phyloP scores from a whole-genome alignment of 805 yeast species.

The Myxozyma monticola region DNA sequence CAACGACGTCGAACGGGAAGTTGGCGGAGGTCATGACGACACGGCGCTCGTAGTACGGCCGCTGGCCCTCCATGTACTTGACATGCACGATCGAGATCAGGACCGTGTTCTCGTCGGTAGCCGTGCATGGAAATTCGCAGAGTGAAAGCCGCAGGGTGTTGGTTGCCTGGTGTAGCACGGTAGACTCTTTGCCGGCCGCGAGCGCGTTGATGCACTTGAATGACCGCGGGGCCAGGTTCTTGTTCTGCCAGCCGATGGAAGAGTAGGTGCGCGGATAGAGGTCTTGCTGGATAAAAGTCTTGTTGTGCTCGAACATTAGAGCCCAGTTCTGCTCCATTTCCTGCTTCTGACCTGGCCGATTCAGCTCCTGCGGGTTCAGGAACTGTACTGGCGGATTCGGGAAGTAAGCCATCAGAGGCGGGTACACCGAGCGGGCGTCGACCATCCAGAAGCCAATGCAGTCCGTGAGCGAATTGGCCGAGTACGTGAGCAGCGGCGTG shows the following conservation, averaged over 20 bases:
- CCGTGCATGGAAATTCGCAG: constrained; percentile 30
- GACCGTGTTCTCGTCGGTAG: constrained; percentile 27
- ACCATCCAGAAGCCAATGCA: constrained; percentile 28
- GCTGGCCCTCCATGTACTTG: constrained; percentile 25
- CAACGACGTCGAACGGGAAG: constrained; percentile 28
- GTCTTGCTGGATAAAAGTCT: constrained; percentile 27
- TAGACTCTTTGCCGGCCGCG: constrained; percentile 6
- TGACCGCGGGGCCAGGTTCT: constrained; percentile 26
- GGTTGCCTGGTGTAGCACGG: constrained; percentile 25
- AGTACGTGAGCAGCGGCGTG: constrained; percentile 22
- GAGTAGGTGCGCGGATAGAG: constrained; percentile 23
- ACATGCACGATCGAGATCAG: constrained; percentile 27
- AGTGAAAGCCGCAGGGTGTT: constrained; percentile 28
- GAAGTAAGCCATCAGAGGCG: constrained; percentile 18
- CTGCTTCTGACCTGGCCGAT: constrained; percentile 19
- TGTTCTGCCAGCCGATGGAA: constrained; percentile 22
- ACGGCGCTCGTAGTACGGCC: constrained; percentile 28
- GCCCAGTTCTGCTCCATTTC: constrained; percentile 28
- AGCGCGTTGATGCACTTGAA: constrained; percentile 20
- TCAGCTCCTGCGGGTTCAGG: constrained; percentile 19
- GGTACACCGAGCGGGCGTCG: constrained; percentile 22
- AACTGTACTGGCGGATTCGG: constrained; percentile 16
- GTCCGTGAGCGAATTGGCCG: constrained; percentile 21
- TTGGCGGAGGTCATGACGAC: constrained; percentile 22
- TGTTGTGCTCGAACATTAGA: constrained; percentile 23